Conservation (phyloP, 495 filamentous ascomycete genomes). For the Aspergillus haitiensis region DNA sequence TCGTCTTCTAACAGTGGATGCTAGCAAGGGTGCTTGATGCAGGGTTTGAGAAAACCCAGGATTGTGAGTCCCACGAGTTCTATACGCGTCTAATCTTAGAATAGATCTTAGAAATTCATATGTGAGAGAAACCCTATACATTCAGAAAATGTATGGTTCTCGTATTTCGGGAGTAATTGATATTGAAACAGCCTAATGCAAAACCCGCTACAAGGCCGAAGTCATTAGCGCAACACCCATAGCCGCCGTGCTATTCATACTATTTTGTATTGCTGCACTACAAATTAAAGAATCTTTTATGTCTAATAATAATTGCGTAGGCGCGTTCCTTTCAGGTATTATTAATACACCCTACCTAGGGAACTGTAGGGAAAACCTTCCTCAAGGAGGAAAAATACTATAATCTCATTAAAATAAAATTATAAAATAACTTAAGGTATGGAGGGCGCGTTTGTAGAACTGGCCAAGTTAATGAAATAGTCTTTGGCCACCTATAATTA, state of each 20-base stretch:
- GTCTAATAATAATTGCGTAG: background rate
- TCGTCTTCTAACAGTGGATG: no score
- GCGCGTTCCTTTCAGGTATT: background rate
- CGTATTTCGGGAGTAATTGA: background rate
- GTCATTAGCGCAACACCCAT: background rate
- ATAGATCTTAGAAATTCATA: background rate
- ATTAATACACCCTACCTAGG: background rate
- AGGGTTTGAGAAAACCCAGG: background rate
- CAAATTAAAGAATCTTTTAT: background rate
- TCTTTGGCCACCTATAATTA: no score
- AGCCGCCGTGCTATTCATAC: conserved; percentile 1
- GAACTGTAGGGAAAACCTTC: no score
- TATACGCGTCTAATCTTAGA: background rate
- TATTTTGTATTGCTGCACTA: background rate
- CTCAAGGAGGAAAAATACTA: no score
- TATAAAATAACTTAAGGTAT: no score
- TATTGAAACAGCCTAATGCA: conserved; percentile 1
- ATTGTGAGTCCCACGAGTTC: background rate
- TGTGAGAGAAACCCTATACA: background rate
- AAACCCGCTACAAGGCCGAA: background rate
- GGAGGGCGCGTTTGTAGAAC: no score
- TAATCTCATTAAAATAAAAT: no score
- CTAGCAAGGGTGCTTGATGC: background rate
- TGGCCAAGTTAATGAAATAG: no score
- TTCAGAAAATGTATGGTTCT: background rate